Evolutionary conservation across 352 stramenopile species (phyloP).

Genomic region (Globisporangium paddicum): DNA sequence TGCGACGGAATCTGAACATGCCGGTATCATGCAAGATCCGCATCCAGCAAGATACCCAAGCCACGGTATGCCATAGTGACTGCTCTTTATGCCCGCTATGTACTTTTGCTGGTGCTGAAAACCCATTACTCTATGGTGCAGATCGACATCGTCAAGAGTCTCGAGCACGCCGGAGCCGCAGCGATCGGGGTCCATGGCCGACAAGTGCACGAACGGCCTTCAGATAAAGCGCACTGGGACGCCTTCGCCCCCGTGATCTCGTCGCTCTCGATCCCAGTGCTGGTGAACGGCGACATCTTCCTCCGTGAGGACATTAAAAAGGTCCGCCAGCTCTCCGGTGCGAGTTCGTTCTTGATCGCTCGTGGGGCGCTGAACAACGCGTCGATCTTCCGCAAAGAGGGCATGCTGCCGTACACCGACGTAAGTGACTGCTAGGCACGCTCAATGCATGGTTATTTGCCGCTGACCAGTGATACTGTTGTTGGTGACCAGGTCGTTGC

Average conservation of each 20-base stretch:
- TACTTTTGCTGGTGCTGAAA: background rate
- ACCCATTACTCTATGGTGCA: background rate
- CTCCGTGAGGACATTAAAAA: constrained; percentile 57
- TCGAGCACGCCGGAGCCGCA: constrained; percentile 61
- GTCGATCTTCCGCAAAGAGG: constrained; percentile 71
- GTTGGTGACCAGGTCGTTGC: constrained; percentile 28
- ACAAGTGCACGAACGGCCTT: constrained; percentile 59
- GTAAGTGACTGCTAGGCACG: constrained; percentile 16
- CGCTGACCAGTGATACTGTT: background rate
- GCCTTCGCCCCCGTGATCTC: constrained; percentile 57
- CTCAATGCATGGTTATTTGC: background rate
- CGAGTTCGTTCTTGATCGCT: constrained; percentile 78
- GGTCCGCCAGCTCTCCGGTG: constrained; percentile 53
- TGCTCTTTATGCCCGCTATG: background rate
- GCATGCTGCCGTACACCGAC: constrained; percentile 50
- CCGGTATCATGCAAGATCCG: constrained; percentile 89
- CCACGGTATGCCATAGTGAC: constrained; percentile 35
- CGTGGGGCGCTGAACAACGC: constrained; percentile 77
- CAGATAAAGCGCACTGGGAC: constrained; percentile 70
- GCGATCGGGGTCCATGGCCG: constrained; percentile 74
- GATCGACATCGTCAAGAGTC: constrained; percentile 56
- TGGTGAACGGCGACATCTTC: constrained; percentile 88
- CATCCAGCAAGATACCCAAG: constrained; percentile 54
- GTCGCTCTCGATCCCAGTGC: constrained; percentile 68
- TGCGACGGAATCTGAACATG: constrained; percentile 74